A percentile compares a stretch with the other conserved stretches of the same genome.
Evolutionary conservation across 2,329 filamentous ascomycete genomes (phyloP).

Genomic region (Mycocentrospora acerina): DNA sequence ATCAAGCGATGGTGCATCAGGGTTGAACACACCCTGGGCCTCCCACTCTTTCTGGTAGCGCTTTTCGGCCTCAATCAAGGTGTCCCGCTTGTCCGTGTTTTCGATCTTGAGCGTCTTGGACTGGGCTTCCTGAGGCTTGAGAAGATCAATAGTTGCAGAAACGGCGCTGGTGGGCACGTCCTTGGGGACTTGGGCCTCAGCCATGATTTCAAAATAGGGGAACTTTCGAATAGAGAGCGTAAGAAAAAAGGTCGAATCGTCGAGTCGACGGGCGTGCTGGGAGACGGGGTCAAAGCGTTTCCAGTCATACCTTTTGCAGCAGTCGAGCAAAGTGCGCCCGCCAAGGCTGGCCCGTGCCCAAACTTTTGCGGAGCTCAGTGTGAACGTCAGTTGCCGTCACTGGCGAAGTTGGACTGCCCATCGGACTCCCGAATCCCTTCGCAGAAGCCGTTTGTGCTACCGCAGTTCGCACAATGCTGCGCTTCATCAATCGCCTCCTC

Average conservation of each 20-base stretch:
- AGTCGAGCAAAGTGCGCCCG: slow-evolving; percentile 16
- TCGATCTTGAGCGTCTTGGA: slow-evolving; percentile 67
- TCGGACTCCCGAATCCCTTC: not conserved
- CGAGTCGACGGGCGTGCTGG: slow-evolving; percentile 6
- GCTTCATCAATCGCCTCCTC: slow-evolving; percentile 52
- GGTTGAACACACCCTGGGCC: slow-evolving; percentile 75
- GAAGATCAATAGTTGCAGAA: slow-evolving; percentile 54
- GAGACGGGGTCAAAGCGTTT: slow-evolving; percentile 6
- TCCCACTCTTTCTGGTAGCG: slow-evolving; percentile 89
- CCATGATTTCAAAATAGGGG: slow-evolving; percentile 25
- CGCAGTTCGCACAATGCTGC: slow-evolving; percentile 19
- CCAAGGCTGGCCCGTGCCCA: slow-evolving; percentile 15
- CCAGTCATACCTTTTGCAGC: slow-evolving; percentile 19
- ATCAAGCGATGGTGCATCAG: slow-evolving; percentile 75
- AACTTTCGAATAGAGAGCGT: slow-evolving; percentile 13
- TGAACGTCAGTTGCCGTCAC: slow-evolving; percentile 15
- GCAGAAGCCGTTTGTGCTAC: slow-evolving; percentile 1
- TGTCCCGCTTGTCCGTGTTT: slow-evolving; percentile 83
- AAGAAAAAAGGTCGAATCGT: slow-evolving; percentile 11
- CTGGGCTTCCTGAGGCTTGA: slow-evolving; percentile 56
- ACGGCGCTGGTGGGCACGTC: slow-evolving; percentile 47
- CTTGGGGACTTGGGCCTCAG: slow-evolving; percentile 30
- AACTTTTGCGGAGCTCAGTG: slow-evolving; percentile 9
- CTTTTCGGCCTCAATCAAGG: slow-evolving; percentile 80
- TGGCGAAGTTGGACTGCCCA: not conserved